Conservation (phyloP, 2,329 filamentous ascomycete species). For the Akanthomyces dipterigenus region DNA sequence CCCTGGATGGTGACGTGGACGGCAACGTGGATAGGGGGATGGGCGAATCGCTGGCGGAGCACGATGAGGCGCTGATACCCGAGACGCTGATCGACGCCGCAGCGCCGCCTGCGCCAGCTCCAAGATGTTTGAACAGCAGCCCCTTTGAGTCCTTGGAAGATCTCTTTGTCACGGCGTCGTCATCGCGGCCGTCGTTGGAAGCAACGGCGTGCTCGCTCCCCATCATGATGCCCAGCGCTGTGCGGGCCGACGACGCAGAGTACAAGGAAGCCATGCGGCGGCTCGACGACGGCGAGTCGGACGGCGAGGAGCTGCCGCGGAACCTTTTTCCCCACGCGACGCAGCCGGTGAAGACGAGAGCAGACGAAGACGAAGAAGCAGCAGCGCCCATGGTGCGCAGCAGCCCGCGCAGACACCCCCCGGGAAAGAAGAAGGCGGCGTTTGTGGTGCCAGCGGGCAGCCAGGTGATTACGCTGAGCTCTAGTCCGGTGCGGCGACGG, state of each 20-base stretch:
- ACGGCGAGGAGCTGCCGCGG: conserved; percentile 20
- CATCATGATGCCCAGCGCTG: conserved; percentile 19
- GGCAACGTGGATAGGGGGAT: conserved; percentile 24
- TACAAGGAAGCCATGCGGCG: conserved; percentile 40
- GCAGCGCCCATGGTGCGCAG: conserved; percentile 16
- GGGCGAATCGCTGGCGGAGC: neutral
- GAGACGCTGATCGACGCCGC: conserved; percentile 16
- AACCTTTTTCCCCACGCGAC: conserved; percentile 28
- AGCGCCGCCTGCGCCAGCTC: neutral
- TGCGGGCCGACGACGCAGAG: conserved; percentile 25
- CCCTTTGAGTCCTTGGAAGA: conserved; percentile 31
- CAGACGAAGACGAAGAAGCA: neutral
- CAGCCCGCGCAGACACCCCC: conserved; percentile 6
- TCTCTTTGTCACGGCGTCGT: conserved; percentile 34
- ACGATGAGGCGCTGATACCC: conserved; percentile 15
- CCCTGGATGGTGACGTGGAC: conserved; percentile 23
- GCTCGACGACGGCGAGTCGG: conserved; percentile 27
- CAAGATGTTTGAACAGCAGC: conserved; percentile 21
- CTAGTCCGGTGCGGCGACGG: conserved; percentile 14
- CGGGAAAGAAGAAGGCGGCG: conserved; percentile 6
- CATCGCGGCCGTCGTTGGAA: conserved; percentile 25
- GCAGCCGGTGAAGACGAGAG: conserved; percentile 19
- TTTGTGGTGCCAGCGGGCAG: conserved; percentile 24
- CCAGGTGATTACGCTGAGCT: conserved; percentile 26
- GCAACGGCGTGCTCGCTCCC: conserved; percentile 19